These are phyloP conservation scores for Gonium pectorale DNA, from an alignment of 139 green algal genomes.

Conservation along the genomic window DNA sequence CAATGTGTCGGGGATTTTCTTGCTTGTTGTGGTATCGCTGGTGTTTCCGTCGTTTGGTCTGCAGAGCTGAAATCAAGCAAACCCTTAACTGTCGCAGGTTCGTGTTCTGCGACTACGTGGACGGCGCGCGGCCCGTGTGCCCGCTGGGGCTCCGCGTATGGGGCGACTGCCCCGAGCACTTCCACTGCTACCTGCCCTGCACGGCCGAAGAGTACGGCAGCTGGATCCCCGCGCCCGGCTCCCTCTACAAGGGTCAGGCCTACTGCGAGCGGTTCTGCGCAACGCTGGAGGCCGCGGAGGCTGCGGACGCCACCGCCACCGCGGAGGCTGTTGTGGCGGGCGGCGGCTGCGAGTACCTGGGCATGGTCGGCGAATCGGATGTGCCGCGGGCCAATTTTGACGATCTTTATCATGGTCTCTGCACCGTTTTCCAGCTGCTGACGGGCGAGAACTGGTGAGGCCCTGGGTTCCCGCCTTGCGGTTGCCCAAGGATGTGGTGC, in stretches of 20 bases:
- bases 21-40: too few relatives aligned
- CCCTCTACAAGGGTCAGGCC: slow-evolving; percentile 56
- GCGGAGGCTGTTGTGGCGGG: neutral
- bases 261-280: slow-evolving; percentile 65
- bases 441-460: slow-evolving; percentile 58
- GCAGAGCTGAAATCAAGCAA: too few relatives aligned
- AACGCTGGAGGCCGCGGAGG: neutral
- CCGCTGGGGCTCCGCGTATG: slow-evolving; percentile 21
- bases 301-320: slow-evolving; percentile 57
- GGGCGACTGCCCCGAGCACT: slow-evolving; percentile 39
- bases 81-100: slow-evolving; percentile 39
- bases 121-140: slow-evolving; percentile 11
- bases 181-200: slow-evolving; percentile 42
- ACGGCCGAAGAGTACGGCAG: neutral
- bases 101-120: slow-evolving; percentile 44
- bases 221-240: slow-evolving; percentile 41
- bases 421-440: slow-evolving; percentile 76
- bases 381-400: slow-evolving; percentile 71
- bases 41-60: too few relatives aligned
- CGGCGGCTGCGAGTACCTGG: slow-evolving; percentile 44
- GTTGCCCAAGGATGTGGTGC: too few relatives aligned
- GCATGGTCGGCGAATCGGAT: slow-evolving; percentile 57
- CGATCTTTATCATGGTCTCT: slow-evolving; percentile 65
- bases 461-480: too few relatives aligned
- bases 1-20: too few relatives aligned